Conservation (phyloP, 352 stramenopile species). For the Globisporangium nagaii region DNA sequence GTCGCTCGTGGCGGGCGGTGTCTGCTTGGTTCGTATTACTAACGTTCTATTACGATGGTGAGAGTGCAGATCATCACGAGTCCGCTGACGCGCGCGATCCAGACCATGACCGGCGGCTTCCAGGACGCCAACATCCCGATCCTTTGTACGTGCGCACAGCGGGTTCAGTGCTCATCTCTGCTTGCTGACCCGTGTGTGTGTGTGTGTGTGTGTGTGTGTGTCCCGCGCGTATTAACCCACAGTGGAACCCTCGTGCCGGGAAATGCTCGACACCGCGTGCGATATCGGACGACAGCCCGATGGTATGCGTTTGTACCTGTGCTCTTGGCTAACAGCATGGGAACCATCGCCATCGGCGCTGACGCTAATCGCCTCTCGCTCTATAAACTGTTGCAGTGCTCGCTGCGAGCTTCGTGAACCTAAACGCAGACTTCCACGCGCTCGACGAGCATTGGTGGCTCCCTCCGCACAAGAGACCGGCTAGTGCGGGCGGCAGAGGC, state of each 20-base stretch:
- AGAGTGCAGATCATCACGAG: constrained; percentile 65
- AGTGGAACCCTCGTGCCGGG: constrained; percentile 72
- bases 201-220: background rate
- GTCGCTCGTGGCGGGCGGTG: too few relatives aligned
- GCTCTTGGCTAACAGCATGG: too few relatives aligned
- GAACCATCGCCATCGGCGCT: too few relatives aligned
- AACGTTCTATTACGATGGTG: background rate
- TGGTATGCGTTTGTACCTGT: constrained; percentile 22
- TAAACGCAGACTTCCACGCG: constrained; percentile 34
- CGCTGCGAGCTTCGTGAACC: constrained; percentile 23
- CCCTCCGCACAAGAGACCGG: constrained; percentile 23
- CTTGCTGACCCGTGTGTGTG: background rate
- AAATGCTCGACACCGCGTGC: constrained; percentile 83
- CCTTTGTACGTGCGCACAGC: constrained; percentile 22
- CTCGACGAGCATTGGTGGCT: constrained; percentile 69
- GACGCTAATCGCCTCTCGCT: too few relatives aligned
- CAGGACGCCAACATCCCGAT: constrained; percentile 45
- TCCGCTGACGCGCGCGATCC: constrained; percentile 75
- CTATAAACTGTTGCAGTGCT: constrained; percentile 18
- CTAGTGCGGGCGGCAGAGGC: constrained; percentile 12
- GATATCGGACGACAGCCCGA: constrained; percentile 64
- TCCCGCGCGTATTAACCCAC: background rate
- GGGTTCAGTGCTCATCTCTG: background rate
- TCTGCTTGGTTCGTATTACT: too few relatives aligned
- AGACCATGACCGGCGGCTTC: constrained; percentile 72